phyloP scores from a whole-genome alignment of 1,284 basidiomycete species.

The Irpex sp. region DNA sequence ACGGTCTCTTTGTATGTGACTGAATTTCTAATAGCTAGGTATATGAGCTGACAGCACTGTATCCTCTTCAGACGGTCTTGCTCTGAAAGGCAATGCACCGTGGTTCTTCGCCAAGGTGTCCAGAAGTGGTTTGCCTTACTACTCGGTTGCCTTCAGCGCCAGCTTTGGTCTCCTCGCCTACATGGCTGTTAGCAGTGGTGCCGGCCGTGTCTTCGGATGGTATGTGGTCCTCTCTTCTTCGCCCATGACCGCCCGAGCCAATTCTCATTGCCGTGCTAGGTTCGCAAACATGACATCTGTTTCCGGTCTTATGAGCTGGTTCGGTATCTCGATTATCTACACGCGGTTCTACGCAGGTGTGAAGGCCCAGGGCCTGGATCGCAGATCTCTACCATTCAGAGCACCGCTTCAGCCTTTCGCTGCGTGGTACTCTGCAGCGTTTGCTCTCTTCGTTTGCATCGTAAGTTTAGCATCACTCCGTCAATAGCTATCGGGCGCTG shows the following conservation, averaged over 20 bases:
- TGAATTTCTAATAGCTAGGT: neutral
- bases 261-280: conserved; percentile 36
- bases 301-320: conserved; percentile 77
- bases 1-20: conserved; percentile 68
- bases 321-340: conserved; percentile 78
- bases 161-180: conserved; percentile 72
- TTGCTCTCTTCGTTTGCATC: conserved; percentile 61
- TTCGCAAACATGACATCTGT: conserved; percentile 72
- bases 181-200: conserved; percentile 56
- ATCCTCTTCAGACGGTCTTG: conserved; percentile 61
- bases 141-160: conserved; percentile 65
- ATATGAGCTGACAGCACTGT: neutral
- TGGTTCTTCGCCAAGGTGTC: conserved; percentile 67
- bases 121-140: conserved; percentile 72
- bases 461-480: conserved; percentile 39
- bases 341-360: conserved; percentile 76
- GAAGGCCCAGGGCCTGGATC: conserved; percentile 71
- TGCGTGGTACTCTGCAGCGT: conserved; percentile 61
- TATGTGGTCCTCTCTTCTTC: conserved; percentile 7
- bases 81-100: conserved; percentile 75
- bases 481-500: neutral
- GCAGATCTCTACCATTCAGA: conserved; percentile 62
- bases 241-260: neutral
- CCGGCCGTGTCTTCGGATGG: conserved; percentile 64
- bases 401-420: conserved; percentile 64